Evolutionary conservation across 2,329 filamentous ascomycete species (phyloP), one percentile per base, ranked within the genome.

Genomic region (Pyrenochaeta sp.): DNA sequence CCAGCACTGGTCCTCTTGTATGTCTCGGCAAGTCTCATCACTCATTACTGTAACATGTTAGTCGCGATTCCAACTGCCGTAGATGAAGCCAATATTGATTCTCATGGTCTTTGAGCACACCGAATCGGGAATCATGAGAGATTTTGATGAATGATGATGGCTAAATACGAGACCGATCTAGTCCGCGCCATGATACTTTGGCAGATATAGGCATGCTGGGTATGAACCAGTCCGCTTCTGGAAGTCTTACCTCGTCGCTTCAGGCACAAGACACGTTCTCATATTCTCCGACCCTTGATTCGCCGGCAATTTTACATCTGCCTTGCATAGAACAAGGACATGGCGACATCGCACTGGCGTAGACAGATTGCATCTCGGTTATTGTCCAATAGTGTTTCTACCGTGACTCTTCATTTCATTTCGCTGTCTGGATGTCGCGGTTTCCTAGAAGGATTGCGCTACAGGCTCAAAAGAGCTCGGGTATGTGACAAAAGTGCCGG

Each of bases 11-110:
- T 11, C 41, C 44, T 36, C 41, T 52, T 58, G 40, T 51, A 51
- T 18, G 49, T 36, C 44, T 37, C 11, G 35, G 37, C 33, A 32
- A 41, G 21, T 32, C 3, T 27, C 5, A 17, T 7, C 31, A 18
- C 9, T 12, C 35, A 5, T 12, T 30, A 21, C 15, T 15, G 33
- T 17, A 17, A 35, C 14, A 32, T 27, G 39, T 29, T 36, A 33
- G 20, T 20, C 7, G 2, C 23, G 15, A 32, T 18, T 27, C 11
- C 45, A 55, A 56, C 56, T 61, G 51, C 51, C 50, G 48, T 20
- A 56, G n/a, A 61, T 56, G 51, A 55, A 40, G 15, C 7, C 1
- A 15, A 56, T 47, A 60, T 64, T 61, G 45, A 29, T 43, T 47
- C 45, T 44, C 49, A 51, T 44, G 29, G 42, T 35, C 29, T 48